Evolutionary conservation across 495 filamentous ascomycete genomes (phyloP), one percentile per base, ranked within the genome.

Genomic region (Jackrogersella multiformis): DNA sequence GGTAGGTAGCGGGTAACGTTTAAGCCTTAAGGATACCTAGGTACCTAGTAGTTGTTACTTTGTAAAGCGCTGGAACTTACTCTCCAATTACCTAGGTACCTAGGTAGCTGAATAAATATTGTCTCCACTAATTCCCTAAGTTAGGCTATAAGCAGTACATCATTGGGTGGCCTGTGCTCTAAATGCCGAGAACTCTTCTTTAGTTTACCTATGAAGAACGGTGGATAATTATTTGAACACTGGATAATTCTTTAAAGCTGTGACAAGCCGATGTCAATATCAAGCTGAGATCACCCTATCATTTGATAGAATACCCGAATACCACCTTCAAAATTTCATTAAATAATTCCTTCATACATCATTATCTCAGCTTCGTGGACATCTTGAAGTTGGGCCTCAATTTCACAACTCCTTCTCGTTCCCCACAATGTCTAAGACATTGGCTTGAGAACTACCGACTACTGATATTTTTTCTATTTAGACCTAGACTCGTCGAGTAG

Each of bases 161-260:
- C 60, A 65, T 65, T 65, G 64, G 60, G 39, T 67, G 64, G 55
- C 26, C 59, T 42, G 63, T 64, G 54, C 63, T 41, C 53, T 52
- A 3, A 44, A 18, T 20, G 30, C 23, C 42, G 44, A 52, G 35
- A 20, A 28, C 28, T 28, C 49, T 46, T 49, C 49, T 9, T 24
- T 13, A 13, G 26, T 10, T n/a, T n/a, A n/a, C n/a, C n/a, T n/a
- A n/a, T n/a, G n/a, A n/a, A n/a, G n/a, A n/a, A n/a, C n/a, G n/a
- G n/a, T n/a, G n/a, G n/a, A n/a, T n/a, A n/a, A n/a, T n/a, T n/a
- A n/a, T n/a, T n/a, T n/a, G 1, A 28, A 2, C 3, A 48, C 44
- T 16, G 10, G 44, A 48, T 48, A n/a, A 2, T 5, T 49, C 45
- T 49, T 49, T 26, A 7, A 49, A n/a, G 45, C 12, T 32, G 26